phyloP scores from a whole-genome alignment of 305 asterid species.

The Fraxinus floribunda region DNA sequence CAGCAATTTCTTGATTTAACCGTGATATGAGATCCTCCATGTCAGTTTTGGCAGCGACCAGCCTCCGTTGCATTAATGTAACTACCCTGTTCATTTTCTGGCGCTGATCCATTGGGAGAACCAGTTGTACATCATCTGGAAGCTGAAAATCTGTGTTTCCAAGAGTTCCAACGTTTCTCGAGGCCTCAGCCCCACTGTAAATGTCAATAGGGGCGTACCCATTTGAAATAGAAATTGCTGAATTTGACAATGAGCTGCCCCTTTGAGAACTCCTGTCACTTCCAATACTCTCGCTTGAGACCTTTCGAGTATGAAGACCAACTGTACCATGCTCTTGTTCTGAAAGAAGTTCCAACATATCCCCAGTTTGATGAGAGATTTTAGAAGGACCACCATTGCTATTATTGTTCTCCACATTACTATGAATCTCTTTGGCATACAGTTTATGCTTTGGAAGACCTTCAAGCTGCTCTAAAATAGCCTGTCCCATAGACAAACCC shows the following conservation, averaged over 20 bases:
- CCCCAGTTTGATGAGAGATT: constrained; percentile 30
- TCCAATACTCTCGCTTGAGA: constrained; percentile 40
- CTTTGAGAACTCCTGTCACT: constrained; percentile 13
- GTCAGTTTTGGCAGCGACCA: constrained; percentile 81
- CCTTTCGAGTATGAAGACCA: constrained; percentile 56
- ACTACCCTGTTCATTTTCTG: constrained; percentile 78
- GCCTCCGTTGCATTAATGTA: constrained; percentile 67
- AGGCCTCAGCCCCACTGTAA: neutral
- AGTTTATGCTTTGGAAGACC: constrained; percentile 62
- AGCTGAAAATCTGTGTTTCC: neutral
- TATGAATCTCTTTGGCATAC: constrained; percentile 40
- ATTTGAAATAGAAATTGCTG: constrained; percentile 42
- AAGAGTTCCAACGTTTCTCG: neutral
- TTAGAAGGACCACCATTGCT: constrained; percentile 63
- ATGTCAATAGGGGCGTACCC: constrained; percentile 31
- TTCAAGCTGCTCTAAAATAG: constrained; percentile 88
- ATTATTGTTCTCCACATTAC: constrained; percentile 32
- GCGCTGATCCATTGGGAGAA: constrained; percentile 51
- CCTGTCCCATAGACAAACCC: constrained; percentile 95
- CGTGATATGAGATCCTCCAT: constrained; percentile 99
- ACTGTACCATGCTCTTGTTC: constrained; percentile 31
- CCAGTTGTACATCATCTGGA: neutral
- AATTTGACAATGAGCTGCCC: constrained; percentile 42
- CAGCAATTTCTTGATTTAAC: constrained; percentile 89
- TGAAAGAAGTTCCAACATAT: neutral